Evolutionary conservation across 768 basidiomycete species (phyloP).

Genomic region (Suillus decipiens): DNA sequence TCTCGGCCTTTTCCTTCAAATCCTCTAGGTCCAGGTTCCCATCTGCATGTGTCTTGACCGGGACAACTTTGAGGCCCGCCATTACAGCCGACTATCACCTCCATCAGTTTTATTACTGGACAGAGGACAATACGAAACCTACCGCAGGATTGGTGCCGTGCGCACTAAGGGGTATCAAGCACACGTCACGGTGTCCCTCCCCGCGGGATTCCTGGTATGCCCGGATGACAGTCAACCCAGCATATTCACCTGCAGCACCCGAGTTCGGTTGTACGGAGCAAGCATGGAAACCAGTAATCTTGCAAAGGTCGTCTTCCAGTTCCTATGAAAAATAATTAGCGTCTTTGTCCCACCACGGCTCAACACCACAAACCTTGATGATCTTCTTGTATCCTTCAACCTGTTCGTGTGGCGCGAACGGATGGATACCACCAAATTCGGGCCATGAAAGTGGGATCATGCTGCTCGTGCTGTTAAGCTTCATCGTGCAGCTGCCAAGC

Average conservation of each 20-base stretch:
- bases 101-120: constrained; percentile 17
- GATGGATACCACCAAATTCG: constrained; percentile 88
- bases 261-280: constrained; percentile 99
- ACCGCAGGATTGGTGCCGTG: constrained; percentile 99
- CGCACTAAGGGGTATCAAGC: constrained; percentile 92
- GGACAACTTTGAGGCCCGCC: constrained; percentile 95
- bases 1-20: constrained; percentile 82
- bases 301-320: constrained; percentile 87
- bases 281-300: constrained; percentile 94
- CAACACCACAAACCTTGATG: constrained; percentile 56
- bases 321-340: constrained; percentile 53
- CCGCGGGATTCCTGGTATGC: constrained; percentile 92
- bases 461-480: constrained; percentile 96
- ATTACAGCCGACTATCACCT: constrained; percentile 84
- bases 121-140: constrained; percentile 32
- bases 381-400: constrained; percentile 83
- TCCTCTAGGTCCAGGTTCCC: constrained; percentile 91
- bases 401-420: constrained; percentile 89
- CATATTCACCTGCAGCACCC: constrained; percentile 96
- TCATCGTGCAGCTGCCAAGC: constrained; percentile 96
- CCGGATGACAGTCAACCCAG: constrained; percentile 91
- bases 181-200: constrained; percentile 84
- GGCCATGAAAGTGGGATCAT: constrained; percentile 97
- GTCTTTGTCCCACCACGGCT: background rate
- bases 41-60: constrained; percentile 86